These are phyloP conservation scores for Sarcomyxa edulis DNA, from an alignment of 768 basidiomycete species.

Conservation along the genomic window DNA sequence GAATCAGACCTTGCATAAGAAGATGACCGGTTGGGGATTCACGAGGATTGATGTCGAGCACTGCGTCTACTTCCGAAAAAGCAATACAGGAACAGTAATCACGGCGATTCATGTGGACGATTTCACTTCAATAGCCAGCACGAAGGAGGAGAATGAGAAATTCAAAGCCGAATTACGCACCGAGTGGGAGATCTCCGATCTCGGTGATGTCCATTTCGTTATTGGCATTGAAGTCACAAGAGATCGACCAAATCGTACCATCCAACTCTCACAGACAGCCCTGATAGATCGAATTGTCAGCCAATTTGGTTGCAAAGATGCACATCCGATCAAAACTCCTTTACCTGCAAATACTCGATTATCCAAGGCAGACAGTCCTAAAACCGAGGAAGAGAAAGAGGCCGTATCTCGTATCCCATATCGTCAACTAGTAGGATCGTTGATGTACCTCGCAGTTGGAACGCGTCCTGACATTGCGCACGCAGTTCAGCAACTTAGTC, in stretches of 20 bases:
- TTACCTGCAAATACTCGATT: neutral
- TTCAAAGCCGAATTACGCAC: conserved; percentile 22
- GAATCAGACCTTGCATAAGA: conserved; percentile 25
- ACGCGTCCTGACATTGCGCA: conserved; percentile 20
- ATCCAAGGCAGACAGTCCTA: neutral
- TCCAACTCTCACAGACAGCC: conserved; percentile 17
- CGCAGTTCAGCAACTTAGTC: conserved; percentile 18
- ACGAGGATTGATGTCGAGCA: conserved; percentile 20
- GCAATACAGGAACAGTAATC: conserved; percentile 16
- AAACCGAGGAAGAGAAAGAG: neutral
- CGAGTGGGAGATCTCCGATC: conserved; percentile 27
- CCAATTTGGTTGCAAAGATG: neutral
- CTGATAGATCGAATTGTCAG: conserved; percentile 17
- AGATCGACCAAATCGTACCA: conserved; percentile 12
- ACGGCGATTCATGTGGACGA: conserved; percentile 31
- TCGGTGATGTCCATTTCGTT: conserved; percentile 22
- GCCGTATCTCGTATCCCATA: neutral
- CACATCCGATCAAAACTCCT: neutral
- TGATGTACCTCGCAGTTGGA: conserved; percentile 14
- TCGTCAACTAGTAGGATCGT: conserved; percentile 10
- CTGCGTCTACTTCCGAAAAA: conserved; percentile 22
- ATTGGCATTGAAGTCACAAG: conserved; percentile 32
- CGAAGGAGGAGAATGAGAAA: conserved; percentile 4
- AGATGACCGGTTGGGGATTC: conserved; percentile 26
- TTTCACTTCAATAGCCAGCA: conserved; percentile 15